Evolutionary conservation across 2,329 filamentous ascomycete genomes (phyloP), one percentile per base, ranked within the genome.

Genomic region (Monascus ruber): DNA sequence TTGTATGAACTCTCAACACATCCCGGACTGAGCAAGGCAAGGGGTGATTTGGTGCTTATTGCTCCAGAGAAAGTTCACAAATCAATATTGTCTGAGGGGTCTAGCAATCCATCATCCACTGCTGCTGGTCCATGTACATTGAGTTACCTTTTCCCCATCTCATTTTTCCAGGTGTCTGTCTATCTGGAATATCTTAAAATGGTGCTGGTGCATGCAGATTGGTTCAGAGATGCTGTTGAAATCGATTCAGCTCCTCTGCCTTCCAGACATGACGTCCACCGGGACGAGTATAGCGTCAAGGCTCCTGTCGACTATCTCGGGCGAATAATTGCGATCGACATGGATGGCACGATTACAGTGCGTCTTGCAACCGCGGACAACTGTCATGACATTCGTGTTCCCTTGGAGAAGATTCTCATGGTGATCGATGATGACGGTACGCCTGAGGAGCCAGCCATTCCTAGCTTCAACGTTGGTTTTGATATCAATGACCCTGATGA

Each of bases 1-100:
- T 50, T 78, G 32, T 79, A 79, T 51, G 76, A 79, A 44, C 68
- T 79, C 29, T 63, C 64, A 39, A 65, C 65, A 2, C 69, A 69
- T 29, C 62, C 64, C n/a, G 63, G 63, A 5, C 46, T 78, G 36
- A 68, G 65, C 31, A 65, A 69, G 31, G 58, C 65, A 32, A 58
- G 69, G 42, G 70, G 69, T 5, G 73, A 77, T 49, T 69, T 74
- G 39, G 74, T 76, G 2, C 51, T 76, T 7, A 51, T 77, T 8
- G 49, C 50, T 11, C 62, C 68, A 10, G 49, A 51, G 27, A 47
- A 40, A 24, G 26, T 55, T 32, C 45, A 47, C 33, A 35, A 43
- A 11, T 46, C 40, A 25, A 27, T 31, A 11, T 29, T 48, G 11
- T 28, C 41, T 33, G 4, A 17, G 38, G 35, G 24, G 35, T 10